Evolutionary conservation across 257 asterid genomes (phyloP).

Genomic region (Jacaranda mimosifolia): DNA sequence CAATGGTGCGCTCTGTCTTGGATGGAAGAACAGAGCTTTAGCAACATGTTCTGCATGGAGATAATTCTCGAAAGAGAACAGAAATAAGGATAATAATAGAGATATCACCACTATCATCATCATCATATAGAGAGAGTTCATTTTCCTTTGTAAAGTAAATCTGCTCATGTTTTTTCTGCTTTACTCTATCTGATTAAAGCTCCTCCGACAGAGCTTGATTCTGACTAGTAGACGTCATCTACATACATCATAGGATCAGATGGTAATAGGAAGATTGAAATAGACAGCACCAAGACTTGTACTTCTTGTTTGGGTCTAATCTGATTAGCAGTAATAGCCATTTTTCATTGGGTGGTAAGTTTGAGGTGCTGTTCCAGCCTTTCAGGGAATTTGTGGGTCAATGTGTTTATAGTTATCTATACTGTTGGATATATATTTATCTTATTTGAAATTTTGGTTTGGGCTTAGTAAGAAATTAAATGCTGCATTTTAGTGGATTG

Average conservation of each 20-base stretch:
- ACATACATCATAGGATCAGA: not conserved
- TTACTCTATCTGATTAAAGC: not conserved
- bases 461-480: too few relatives aligned
- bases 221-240: constrained; percentile 27
- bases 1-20: constrained; percentile 77
- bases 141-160: constrained; percentile 39
- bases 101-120: not conserved
- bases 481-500: too few relatives aligned
- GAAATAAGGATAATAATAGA: not conserved
- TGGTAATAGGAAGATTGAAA: constrained; percentile 8
- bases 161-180: constrained; percentile 3
- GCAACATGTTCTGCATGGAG: constrained; percentile 88
- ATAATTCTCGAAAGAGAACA: constrained; percentile 23
- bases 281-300: not conserved
- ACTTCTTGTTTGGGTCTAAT: not conserved
- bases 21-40: constrained; percentile 83
- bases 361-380: not conserved
- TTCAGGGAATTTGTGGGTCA: not conserved
- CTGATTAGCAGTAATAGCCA: not conserved
- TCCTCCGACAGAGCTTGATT: not conserved
- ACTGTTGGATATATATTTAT: too few relatives aligned
- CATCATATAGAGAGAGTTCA: not conserved
- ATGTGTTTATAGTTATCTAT: too few relatives aligned
- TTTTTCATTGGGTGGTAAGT: not conserved
- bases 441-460: too few relatives aligned